phyloP scores from a whole-genome alignment of 75 land plant genomes.

The Sequoia sempervirens region DNA sequence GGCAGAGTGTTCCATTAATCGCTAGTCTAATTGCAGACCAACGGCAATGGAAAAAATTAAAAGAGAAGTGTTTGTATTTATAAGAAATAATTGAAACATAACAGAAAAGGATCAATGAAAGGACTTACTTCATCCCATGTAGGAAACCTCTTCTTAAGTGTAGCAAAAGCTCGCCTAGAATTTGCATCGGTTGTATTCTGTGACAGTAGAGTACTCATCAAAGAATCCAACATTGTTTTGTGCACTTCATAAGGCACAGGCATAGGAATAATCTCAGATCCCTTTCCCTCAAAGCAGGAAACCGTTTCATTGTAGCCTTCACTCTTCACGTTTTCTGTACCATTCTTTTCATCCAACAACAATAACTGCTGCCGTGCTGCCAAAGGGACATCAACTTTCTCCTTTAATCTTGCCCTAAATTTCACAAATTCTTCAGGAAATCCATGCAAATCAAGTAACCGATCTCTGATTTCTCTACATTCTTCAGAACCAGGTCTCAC shows the following conservation, averaged over 20 bases:
- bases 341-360: not conserved
- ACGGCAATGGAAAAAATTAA: not conserved
- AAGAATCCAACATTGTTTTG: conserved; percentile 63
- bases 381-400: not conserved
- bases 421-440: conserved; percentile 42
- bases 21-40: not conserved
- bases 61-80: not conserved
- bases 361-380: not conserved
- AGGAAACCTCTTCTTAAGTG: conserved; percentile 60
- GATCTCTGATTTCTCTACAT: conserved; percentile 45
- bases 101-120: not conserved
- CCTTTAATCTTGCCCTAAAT: conserved; percentile 18
- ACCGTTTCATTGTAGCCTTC: not conserved
- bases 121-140: conserved; percentile 67
- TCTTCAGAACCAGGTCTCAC: conserved; percentile 37
- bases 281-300: not conserved
- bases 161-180: conserved; percentile 56
- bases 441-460: conserved; percentile 47
- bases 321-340: not conserved
- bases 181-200: conserved; percentile 81
- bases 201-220: conserved; percentile 57
- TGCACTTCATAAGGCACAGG: not conserved
- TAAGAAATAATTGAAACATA: not conserved
- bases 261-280: not conserved
- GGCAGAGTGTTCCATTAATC: not conserved